These are phyloP conservation scores for Hansenula anomala DNA, from an alignment of 1,139 yeast species.

Conservation along the genomic window DNA sequence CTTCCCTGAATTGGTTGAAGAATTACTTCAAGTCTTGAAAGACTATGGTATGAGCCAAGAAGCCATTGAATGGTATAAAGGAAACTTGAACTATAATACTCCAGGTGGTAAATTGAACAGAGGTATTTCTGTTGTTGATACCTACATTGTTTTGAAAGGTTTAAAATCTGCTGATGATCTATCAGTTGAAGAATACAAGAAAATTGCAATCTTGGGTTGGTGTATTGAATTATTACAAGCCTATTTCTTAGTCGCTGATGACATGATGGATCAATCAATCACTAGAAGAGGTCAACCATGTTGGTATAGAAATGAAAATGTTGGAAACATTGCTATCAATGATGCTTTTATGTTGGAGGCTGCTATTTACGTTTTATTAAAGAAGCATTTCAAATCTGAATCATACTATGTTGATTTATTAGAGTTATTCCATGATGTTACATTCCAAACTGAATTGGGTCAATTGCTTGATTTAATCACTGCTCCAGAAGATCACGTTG, in stretches of 20 bases:
- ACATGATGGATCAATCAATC: slow-evolving; percentile 96
- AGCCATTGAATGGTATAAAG: slow-evolving; percentile 83
- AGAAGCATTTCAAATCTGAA: slow-evolving; percentile 82
- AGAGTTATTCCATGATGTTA: slow-evolving; percentile 90
- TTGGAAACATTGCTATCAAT: slow-evolving; percentile 91
- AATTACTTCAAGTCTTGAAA: slow-evolving; percentile 57
- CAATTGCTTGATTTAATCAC: slow-evolving; percentile 93
- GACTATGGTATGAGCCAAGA: slow-evolving; percentile 81
- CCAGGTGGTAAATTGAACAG: slow-evolving; percentile 97
- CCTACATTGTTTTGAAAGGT: slow-evolving; percentile 74
- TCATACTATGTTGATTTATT: slow-evolving; percentile 82
- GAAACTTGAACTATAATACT: slow-evolving; percentile 75
- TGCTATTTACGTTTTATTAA: slow-evolving; percentile 83
- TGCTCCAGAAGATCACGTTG: slow-evolving; percentile 94
- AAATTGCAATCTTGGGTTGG: slow-evolving; percentile 93
- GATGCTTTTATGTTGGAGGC: slow-evolving; percentile 97
- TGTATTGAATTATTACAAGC: slow-evolving; percentile 93
- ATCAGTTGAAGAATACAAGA: slow-evolving; percentile 64
- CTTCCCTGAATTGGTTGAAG: slow-evolving; percentile 77
- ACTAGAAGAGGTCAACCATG: slow-evolving; percentile 99
- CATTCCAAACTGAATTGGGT: slow-evolving; percentile 97
- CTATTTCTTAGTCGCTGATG: slow-evolving; percentile 95
- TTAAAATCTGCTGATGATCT: slow-evolving; percentile 57
- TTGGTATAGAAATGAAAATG: slow-evolving; percentile 83
- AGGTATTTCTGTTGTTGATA: slow-evolving; percentile 92